Base-by-base conservation (phyloP, 805 yeast genomes). In the Wickerhamomyces queroliae region DNA sequence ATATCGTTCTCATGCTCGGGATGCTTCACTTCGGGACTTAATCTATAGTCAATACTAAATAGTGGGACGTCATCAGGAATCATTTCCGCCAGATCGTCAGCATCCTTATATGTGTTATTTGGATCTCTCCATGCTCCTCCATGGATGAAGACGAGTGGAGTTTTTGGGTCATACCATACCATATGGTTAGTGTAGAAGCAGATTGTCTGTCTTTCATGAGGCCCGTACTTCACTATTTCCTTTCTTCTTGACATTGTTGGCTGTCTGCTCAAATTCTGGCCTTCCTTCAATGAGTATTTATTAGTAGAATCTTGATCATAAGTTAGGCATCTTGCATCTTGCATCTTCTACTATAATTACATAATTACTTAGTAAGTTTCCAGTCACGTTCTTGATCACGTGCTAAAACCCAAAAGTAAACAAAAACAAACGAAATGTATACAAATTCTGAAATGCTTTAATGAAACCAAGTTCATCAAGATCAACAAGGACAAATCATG, bases 121-220 rank as follows among this genome's bases (percentile, higher is more conserved):
- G 78, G 75, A 52, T 83, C 95, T 44, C 86, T 67, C 95, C 95
- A 87, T 0, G 89, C 95, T 0, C 96, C 96, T 1, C 96, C 96
- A 59, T 87, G 96, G 29, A 87, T 70, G 48, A 78, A 80, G 1
- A 85, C 69, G 6, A 76, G 39, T 16, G 73, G 58, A 2, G 53
- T 40, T 17, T 31, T 18, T 36, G 35, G 15, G 17, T 16, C 36
- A 41, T 16, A 15, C 16, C 22, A 18, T 2, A 3, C 7, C 6
- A n/a, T 7, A 17, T 5, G 13, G 20, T 29, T 17, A 5, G n/a
- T n/a, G 13, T 5, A 2, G 30, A 20, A 15, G 12, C 7, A 7
- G 10, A 36, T 7, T 18, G 9, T 19, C 19, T 35, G 37, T 7
- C 37, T 12, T 6, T 35, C 38, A n/a, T 35, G 33, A 15, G 18